These are phyloP conservation scores for Hamigera avellanea DNA, from an alignment of 495 filamentous ascomycete genomes.

Conservation along the genomic window DNA sequence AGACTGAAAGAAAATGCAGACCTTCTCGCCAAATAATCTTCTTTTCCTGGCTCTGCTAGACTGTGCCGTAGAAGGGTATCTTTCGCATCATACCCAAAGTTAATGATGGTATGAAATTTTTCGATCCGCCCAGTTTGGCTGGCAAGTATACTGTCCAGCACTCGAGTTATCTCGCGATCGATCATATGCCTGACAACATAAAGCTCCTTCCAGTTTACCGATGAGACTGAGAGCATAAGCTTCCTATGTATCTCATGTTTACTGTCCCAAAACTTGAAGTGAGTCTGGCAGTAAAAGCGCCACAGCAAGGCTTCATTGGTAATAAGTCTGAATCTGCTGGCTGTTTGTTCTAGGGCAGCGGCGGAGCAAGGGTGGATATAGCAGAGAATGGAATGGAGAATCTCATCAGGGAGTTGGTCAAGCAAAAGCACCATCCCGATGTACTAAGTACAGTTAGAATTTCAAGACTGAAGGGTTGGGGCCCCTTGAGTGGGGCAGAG, in stretches of 20 bases:
- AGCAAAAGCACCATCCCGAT: conserved; percentile 29
- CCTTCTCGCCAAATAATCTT: conserved; percentile 76
- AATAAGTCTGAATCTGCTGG: conserved; percentile 50
- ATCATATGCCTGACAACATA: conserved; percentile 47
- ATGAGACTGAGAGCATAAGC: conserved; percentile 34
- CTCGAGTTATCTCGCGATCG: conserved; percentile 40
- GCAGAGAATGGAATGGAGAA: conserved; percentile 57
- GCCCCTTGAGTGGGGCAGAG: too few relatives aligned
- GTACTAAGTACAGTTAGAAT: conserved; percentile 1
- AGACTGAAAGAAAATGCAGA: too few relatives aligned
- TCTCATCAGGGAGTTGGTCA: conserved; percentile 55
- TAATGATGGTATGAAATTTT: conserved; percentile 55
- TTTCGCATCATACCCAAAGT: conserved; percentile 76
- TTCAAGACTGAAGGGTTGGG: background rate
- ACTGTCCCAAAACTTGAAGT: conserved; percentile 63
- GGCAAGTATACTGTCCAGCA: conserved; percentile 59
- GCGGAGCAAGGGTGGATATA: conserved; percentile 39
- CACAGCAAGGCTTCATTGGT: conserved; percentile 65
- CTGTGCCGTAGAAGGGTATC: conserved; percentile 65
- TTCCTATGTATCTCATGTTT: conserved; percentile 52
- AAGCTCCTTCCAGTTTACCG: conserved; percentile 65
- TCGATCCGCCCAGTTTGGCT: conserved; percentile 56
- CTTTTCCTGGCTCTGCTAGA: conserved; percentile 40
- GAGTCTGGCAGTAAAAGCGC: conserved; percentile 56
- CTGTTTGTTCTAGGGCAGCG: conserved; percentile 44